Evolutionary conservation across 163 green algal genomes (phyloP), one percentile per base, ranked within the genome.

Genomic region (Volvox carteri): DNA sequence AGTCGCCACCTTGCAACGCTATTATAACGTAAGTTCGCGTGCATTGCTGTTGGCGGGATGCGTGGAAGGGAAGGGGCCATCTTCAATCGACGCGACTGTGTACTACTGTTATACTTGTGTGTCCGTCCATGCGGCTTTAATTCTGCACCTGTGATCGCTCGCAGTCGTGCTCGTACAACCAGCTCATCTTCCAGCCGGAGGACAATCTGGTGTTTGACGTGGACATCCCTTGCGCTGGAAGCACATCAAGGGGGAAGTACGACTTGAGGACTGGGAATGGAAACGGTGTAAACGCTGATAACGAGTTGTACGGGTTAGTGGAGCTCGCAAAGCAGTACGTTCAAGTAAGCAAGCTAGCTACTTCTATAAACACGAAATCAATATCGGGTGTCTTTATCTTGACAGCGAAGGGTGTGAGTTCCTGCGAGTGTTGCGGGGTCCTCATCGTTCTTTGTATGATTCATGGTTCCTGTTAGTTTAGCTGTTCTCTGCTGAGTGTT

Each of bases 101-200:
- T 39, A 19, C 2, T 7, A 72, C 19, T 72, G 25, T 39, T 35
- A 72, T 72, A 19, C 23, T 33, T 68, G 14, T 72, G 7, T 72
- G 19, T 37, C 60, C 23, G 23, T 35, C 14, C 60, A 68, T 30
- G 23, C 58, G 23, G 6, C 19, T 25, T 25, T 11, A 9, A 68
- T 68, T 30, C 19, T 68, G 9, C 6, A 72, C 19, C 25, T 6
- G 58, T 19, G 3, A 46, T 42, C 33, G 19, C 3, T 23, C 54
- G 54, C 77, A 85, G 77, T 19, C 25, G 7, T 86, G 78, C 58
- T 67, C 78, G 7, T 86, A 86, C 78, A 33, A 86, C 25, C 48
- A 86, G 33, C 58, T 86, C 35, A 42, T 3, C 8, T 76, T 86
- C 39, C 44, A 16, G 25, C 58, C 25, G 23, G 58, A 65, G 41